A percentile compares a stretch with the other conserved stretches of the same genome.
phyloP scores from a whole-genome alignment of 805 yeast species.

The Saccharomycopsis fermentans region DNA sequence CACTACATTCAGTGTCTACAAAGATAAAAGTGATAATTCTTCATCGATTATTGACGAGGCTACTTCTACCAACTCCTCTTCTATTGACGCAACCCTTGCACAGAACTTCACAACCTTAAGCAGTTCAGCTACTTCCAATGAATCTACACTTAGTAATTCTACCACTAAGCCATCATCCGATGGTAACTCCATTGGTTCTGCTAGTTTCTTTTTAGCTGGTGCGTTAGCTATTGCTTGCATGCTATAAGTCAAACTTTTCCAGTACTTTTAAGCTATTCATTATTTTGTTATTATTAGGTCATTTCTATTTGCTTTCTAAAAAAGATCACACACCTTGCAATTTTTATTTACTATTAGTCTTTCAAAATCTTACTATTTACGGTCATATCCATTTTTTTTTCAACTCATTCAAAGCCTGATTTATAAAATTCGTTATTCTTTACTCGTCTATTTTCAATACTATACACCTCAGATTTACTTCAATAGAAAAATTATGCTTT shows the following conservation, averaged over 20 bases:
- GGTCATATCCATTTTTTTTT: neutral
- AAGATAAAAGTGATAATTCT: neutral
- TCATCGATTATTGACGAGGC: neutral
- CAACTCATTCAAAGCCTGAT: neutral
- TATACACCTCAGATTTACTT: neutral
- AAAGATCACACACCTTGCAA: neutral
- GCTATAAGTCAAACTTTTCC: neutral
- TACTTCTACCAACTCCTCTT: neutral
- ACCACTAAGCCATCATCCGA: neutral
- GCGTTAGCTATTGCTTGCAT: slow-evolving; percentile 4
- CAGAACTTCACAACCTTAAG: neutral
- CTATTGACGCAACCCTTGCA: neutral
- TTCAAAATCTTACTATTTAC: neutral
- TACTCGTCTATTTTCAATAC: neutral
- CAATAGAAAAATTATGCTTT: neutral
- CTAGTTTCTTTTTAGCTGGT: neutral
- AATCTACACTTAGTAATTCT: neutral
- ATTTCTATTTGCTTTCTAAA: neutral
- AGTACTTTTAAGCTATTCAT: neutral
- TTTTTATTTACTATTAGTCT: neutral
- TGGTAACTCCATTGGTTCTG: neutral
- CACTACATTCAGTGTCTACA: slow-evolving; percentile 6
- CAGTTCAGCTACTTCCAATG: neutral
- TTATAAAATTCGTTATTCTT: neutral
- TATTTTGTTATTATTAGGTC: neutral